Base-by-base conservation (phyloP, 2,329 filamentous ascomycete species). In the Fusarium kyushuense region DNA sequence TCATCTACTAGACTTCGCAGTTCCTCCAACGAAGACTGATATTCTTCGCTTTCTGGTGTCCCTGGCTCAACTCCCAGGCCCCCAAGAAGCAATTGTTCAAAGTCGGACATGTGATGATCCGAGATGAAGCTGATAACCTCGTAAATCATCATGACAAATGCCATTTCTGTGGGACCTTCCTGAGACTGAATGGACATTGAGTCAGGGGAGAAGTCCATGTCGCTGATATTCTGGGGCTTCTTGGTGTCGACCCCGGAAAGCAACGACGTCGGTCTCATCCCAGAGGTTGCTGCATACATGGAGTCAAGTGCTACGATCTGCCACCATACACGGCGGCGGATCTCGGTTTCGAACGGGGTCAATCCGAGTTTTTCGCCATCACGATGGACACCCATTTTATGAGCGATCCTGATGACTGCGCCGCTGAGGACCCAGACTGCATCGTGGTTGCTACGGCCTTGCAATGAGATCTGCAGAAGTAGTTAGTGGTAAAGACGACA, bases 271-370 rank as follows among this genome's bases (percentile, higher is more conserved):
- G 60, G 60, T 27, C 42, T 48, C 32, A 63, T 63, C 3, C 60
- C 60, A 10, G 60, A 49, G 1, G 58, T 63, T 10, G 42, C 32
- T 3, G 60, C 51, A 13, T 63, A 63, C 60, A 63, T 49, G 1
- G 42, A 57, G n/a, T 63, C 60, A 8, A 63, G 27, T 14, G 55
- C 33, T 6, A 63, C 25, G 9, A 63, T 63, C 5, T 54, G 42
- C 60, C 60, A 63, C 60, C 60, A 63, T 4, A 63, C 32, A 1
- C 60, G 49, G 4, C 60, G 60, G 2, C 60, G 60, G 12, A 63
- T 63, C 3, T 63, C 58, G 6, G 58, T 57, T 1, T 63, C 60
- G 3, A 49, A 63, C 0, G 60, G 59, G 0, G n/a, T 19, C 3
- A 63, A 1, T 0, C 58, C 60, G 0, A 63, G 23, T 11, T 4